Evolutionary conservation across 805 yeast species (phyloP), one percentile per base, ranked within the genome.

Genomic region (Torulaspora gathmanii): DNA sequence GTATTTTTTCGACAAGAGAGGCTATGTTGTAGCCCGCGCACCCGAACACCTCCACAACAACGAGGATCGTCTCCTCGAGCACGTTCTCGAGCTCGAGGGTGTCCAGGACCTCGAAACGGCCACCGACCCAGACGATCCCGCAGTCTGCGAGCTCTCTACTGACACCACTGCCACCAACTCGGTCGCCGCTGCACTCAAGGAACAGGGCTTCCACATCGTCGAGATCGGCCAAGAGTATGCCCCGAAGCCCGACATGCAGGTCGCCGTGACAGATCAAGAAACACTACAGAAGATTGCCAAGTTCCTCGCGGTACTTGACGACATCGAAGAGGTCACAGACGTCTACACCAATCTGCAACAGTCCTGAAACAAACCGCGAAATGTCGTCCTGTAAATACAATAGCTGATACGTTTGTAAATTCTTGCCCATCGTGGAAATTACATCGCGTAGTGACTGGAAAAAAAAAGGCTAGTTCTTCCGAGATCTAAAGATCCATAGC

Each of bases 271-370:
- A 25, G 70, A 72, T 0, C 72, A 75, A 45, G 79, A 79, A 3
- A 66, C 72, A 6, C 70, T 64, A 46, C 74, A 71, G 47, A 71
- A 72, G 29, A 74, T 79, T 55, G 74, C 74, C 12, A 84, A 79
- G 57, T 78, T 89, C 28, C 63, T 83, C 27, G 69, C 63, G 17
- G 71, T 72, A 38, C 69, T 91, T 37, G 95, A 87, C 43, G 87
- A 82, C 27, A 69, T 88, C n/a, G 88, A 83, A 40, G 98, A 93
- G 55, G 86, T 91, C 16, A 80, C 87, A 5, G 87, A 79, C 50
- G 79, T 86, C 47, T 86, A 86, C 67, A 76, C 86, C 25, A 91
- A 88, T 61, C 70, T 44, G 11, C 37, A 30, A 23, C 17, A 6
- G 20, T 15, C 28, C 35, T 28, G 34, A 19, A 17, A 20, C 23